phyloP scores from a whole-genome alignment of 148 eudicot species.

The Persicaria maculosa region DNA sequence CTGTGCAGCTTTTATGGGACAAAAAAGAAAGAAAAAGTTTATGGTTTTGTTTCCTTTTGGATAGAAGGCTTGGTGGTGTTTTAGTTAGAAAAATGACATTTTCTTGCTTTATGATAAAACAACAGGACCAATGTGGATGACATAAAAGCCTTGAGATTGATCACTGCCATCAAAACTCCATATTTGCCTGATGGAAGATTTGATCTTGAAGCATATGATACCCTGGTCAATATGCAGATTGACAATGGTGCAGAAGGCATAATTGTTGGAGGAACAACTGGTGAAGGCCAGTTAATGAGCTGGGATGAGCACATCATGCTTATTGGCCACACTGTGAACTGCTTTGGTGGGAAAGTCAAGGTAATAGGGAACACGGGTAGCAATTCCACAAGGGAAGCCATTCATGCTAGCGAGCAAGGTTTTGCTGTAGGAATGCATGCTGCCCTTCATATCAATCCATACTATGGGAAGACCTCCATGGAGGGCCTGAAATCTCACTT shows the following conservation, averaged over 20 bases:
- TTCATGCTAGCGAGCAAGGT: slow-evolving; percentile 88
- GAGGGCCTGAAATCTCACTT: slow-evolving; percentile 77
- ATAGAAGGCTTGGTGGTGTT: neutral
- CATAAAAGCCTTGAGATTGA: slow-evolving; percentile 59
- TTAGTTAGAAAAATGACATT: neutral
- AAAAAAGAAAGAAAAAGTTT: neutral
- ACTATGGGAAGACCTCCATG: slow-evolving; percentile 78
- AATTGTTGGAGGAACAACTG: slow-evolving; percentile 90
- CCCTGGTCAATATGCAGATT: slow-evolving; percentile 74
- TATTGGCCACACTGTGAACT: slow-evolving; percentile 81
- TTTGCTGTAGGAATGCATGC: slow-evolving; percentile 95
- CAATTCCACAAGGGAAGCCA: slow-evolving; percentile 90
- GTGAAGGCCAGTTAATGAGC: slow-evolving; percentile 88
- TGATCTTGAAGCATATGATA: slow-evolving; percentile 85
- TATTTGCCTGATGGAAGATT: slow-evolving; percentile 89
- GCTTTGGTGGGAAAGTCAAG: slow-evolving; percentile 68
- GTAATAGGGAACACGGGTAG: slow-evolving; percentile 91
- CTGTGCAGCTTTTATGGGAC: too few species aligned
- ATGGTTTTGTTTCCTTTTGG: neutral
- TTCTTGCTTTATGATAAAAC: neutral
- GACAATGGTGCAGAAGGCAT: slow-evolving; percentile 68
- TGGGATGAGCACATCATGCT: slow-evolving; percentile 98
- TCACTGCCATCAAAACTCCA: slow-evolving; percentile 86
- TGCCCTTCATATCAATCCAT: slow-evolving; percentile 92
- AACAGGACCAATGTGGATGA: slow-evolving; percentile 79